Base-by-base conservation (phyloP, 2,329 filamentous ascomycete genomes). In the Arachnomyces sp. region DNA sequence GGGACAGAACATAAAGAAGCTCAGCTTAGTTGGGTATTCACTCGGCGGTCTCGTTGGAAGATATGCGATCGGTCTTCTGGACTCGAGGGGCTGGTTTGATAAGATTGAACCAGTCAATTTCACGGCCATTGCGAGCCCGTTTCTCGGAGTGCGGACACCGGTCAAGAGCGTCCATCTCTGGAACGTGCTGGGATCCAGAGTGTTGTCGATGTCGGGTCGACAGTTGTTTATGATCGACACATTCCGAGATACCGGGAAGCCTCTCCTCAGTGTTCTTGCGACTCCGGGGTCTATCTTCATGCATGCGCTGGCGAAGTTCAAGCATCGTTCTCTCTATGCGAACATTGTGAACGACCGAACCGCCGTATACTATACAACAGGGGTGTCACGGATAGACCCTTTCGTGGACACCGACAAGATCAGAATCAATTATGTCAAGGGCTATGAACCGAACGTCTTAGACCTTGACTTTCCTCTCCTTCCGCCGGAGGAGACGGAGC, bases 21-120 rank as follows among this genome's bases (percentile, higher is more conserved):
- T 96, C 48, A 94, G 88, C 59, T 71, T 96, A 31, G 74, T 90
- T 32, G 90, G 90, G 30, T 95, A 96, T 61, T 94, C 87, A 0
- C 72, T 95, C 1, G 90, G 90, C 34, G 90, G 90, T 0, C 69
- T 96, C 5, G 79, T 96, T 3, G 80, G 86, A 7, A 76, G 90
- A 44, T 96, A 94, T 66, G 83, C 85, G 2, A 74, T 94, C 42
- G 90, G 90, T 0, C 66, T 96, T 53, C 71, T 96, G 3, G 78
- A 89, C 52, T 81, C 84, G 40, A 84, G 83, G 53, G 87, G 88
- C 7, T 71, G 86, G 43, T 79, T 96, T 42, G 81, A 94, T 42
- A 73, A 73, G 43, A 72, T 96, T 17, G 74, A 87, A 56, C 90
- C 90, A 49, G 76, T 90, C 76, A 95, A 94, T 69, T 95, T 96